Conservation (phyloP, 2,329 filamentous ascomycete species). For the Beauveria medogensis region DNA sequence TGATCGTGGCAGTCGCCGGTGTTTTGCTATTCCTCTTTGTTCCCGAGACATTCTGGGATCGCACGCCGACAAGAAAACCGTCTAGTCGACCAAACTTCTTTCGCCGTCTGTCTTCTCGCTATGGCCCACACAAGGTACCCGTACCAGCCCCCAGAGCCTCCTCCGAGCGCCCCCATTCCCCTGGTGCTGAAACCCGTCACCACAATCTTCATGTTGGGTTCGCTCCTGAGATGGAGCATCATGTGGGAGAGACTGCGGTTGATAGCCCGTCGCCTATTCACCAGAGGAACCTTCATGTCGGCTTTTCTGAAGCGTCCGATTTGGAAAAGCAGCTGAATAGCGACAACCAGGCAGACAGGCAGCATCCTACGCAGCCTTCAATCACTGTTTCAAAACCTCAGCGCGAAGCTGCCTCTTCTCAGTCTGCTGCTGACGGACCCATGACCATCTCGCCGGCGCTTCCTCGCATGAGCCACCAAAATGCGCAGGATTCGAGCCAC, state of each 20-base stretch:
- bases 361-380: neutral
- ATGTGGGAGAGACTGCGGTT: conserved; percentile 12
- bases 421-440: neutral
- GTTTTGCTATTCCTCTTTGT: conserved; percentile 79
- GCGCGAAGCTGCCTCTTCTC: neutral
- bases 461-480: neutral
- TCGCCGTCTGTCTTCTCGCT: conserved; percentile 38
- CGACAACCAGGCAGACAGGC: neutral
- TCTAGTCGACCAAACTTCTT: conserved; percentile 38
- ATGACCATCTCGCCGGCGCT: neutral
- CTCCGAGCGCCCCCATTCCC: conserved; percentile 14
- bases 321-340: conserved; percentile 6
- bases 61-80: conserved; percentile 50
- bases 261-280: conserved; percentile 13
- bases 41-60: conserved; percentile 93
- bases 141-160: conserved; percentile 8
- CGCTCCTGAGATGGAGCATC: conserved; percentile 12
- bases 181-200: conserved; percentile 16
- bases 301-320: conserved; percentile 36
- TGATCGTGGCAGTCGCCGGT: conserved; percentile 65
- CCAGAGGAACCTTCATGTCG: conserved; percentile 42
- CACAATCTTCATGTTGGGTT: conserved; percentile 27
- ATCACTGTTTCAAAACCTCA: conserved; percentile 10
- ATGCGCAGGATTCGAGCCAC: neutral
- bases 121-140: conserved; percentile 15